phyloP scores from a whole-genome alignment of 805 yeast species.

The Naumovozyma castellii region DNA sequence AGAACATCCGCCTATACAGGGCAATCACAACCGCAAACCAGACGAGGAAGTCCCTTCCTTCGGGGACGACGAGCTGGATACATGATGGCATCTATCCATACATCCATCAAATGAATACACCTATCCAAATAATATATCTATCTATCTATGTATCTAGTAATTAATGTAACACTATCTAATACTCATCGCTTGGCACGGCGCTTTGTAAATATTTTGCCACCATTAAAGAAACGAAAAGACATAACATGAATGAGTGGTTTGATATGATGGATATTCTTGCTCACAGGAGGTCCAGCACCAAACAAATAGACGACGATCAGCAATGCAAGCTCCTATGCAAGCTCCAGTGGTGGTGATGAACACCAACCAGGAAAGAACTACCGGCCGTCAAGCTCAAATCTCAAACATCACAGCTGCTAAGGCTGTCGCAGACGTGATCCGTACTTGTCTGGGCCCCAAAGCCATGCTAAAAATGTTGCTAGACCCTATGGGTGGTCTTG shows the following conservation, averaged over 20 bases:
- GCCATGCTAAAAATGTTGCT: conserved; percentile 97
- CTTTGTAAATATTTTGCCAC: neutral
- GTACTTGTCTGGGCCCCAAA: conserved; percentile 97
- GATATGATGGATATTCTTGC: no score
- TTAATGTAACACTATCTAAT: no score
- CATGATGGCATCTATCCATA: neutral
- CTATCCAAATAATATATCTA: no score
- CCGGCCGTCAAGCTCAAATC: conserved; percentile 94
- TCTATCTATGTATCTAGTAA: no score
- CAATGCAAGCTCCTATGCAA: conserved; percentile 37
- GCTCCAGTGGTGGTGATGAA: conserved; percentile 81
- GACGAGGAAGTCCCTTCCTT: neutral
- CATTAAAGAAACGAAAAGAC: neutral
- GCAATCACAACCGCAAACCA: neutral
- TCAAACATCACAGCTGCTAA: conserved; percentile 99
- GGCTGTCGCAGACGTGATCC: conserved; percentile 93
- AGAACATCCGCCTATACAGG: no score
- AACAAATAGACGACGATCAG: neutral
- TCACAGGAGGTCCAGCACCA: neutral
- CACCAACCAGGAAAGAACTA: conserved; percentile 84
- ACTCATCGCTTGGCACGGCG: no score
- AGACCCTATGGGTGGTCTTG: conserved; percentile 93
- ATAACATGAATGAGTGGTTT: no score
- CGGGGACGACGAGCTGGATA: neutral
- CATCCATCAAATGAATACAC: no score